Evolutionary conservation across 371 early-diverging fungal genomes (phyloP), one percentile per base, ranked within the genome.

Genomic region (Zancudomyces culisetae): DNA sequence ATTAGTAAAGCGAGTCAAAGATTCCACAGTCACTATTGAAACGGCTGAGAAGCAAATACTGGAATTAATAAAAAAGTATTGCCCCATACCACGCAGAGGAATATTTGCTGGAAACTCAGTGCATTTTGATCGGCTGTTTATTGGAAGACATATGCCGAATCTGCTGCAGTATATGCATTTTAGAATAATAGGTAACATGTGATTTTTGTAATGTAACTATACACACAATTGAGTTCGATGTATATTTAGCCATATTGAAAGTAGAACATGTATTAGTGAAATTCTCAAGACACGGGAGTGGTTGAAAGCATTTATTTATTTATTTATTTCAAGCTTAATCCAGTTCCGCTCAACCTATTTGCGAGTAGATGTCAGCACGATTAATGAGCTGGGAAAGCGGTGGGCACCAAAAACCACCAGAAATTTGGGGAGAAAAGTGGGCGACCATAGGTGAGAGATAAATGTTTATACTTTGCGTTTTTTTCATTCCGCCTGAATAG

Each of bases 91-190:
- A 10, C 68, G 83, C 13, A 63, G 68, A 1, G 88, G 79, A 0
- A 76, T 83, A 15, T 68, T 93, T 42, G 90, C 88, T 0, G 95
- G 95, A 18, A 94, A 90, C 70, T 82, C 88, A 26, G 89, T 90
- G 2, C 88, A 92, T 61, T 85, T 79, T 20, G 93, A 94, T 60
- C 81, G 80, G 55, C 73, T 70, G 28, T 94, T 91, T 43, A 62
- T 94, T 49, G 65, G 70, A 28, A 78, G 79, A 52, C 81, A 83
- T 48, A 88, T 92, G 88, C 85, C 86, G 0, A 58, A 62, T 26
- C 52, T 93, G 22, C 73, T 80, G 1, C 80, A 80, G 2, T 73
- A 78, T 47, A 61, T 94, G 60, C 89, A 90, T 59, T 91, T 91
- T 61, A 74, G 94, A 23, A 85, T 85, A 42, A 70, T 35, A 35